phyloP scores from a whole-genome alignment of 2,329 filamentous ascomycete genomes.

The Pyrenophora seminiperda region DNA sequence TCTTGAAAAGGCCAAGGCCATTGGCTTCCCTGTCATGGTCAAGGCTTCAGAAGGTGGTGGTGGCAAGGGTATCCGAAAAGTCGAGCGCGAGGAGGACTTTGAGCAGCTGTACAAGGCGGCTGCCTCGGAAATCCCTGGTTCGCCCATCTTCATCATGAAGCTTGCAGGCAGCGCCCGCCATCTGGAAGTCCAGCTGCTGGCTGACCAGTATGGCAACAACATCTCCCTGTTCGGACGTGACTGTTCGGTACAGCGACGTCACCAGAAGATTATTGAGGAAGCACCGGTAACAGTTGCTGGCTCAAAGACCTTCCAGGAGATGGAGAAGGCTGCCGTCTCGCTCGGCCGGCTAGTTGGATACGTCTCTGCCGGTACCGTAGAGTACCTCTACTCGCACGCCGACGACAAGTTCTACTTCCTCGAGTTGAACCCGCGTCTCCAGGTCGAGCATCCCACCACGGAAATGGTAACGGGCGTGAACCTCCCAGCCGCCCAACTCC shows the following conservation, averaged over 20 bases:
- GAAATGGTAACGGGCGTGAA: conserved; percentile 99
- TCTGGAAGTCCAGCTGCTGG: conserved; percentile 94
- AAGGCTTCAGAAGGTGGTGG: conserved; percentile 99
- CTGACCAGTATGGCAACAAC: conserved; percentile 99
- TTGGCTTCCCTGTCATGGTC: conserved; percentile 99
- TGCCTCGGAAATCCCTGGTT: conserved; percentile 95
- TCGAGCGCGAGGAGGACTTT: conserved; percentile 82
- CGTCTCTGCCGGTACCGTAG: conserved; percentile 97
- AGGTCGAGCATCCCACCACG: conserved; percentile 98
- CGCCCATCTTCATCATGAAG: conserved; percentile 99
- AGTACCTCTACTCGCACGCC: conserved; percentile 97
- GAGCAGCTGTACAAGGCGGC: conserved; percentile 90
- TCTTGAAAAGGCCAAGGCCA: conserved; percentile 80
- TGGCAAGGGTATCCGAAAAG: conserved; percentile 98
- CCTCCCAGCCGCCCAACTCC: conserved; percentile 93
- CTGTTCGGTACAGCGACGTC: conserved; percentile 95
- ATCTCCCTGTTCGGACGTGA: conserved; percentile 98
- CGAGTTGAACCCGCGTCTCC: conserved; percentile 96
- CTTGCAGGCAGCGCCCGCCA: conserved; percentile 94
- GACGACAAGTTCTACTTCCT: conserved; percentile 99
- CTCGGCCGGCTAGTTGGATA: conserved; percentile 94
- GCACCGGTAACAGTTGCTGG: conserved; percentile 97
- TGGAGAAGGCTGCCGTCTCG: conserved; percentile 96
- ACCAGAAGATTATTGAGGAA: conserved; percentile 99
- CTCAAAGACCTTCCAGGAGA: conserved; percentile 83